Evolutionary conservation across 768 basidiomycete species (phyloP).

Genomic region (Ramaria rubella): DNA sequence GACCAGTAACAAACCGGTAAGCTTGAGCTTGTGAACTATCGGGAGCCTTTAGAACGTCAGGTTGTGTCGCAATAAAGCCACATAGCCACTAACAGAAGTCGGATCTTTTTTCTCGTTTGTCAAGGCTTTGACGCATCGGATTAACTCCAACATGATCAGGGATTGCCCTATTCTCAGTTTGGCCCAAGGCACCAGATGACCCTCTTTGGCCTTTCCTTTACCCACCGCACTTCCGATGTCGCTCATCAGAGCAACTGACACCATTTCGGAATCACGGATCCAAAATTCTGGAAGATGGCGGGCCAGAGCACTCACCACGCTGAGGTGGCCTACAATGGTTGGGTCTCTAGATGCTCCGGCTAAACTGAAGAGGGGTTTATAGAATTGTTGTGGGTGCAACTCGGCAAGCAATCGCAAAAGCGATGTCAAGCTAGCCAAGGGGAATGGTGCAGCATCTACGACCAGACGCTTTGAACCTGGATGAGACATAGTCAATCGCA

Average conservation of each 20-base stretch:
- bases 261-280: conserved; percentile 67
- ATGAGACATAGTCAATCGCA: background rate
- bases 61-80: background rate
- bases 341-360: conserved; percentile 58
- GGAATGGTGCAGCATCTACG: conserved; percentile 44
- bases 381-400: conserved; percentile 56
- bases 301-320: conserved; percentile 44
- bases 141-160: conserved; percentile 55
- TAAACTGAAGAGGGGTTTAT: conserved; percentile 64
- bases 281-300: conserved; percentile 57
- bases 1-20: conserved; percentile 38
- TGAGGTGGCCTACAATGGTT: conserved; percentile 53
- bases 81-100: conserved; percentile 7
- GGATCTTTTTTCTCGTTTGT: conserved; percentile 37
- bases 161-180: conserved; percentile 56
- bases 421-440: conserved; percentile 39
- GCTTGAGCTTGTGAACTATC: conserved; percentile 6
- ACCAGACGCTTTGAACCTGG: conserved; percentile 41
- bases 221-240: conserved; percentile 29
- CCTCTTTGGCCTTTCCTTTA: conserved; percentile 16
- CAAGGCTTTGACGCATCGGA: conserved; percentile 41
- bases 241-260: conserved; percentile 60
- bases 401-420: conserved; percentile 48
- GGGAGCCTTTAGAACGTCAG: conserved; percentile 2
- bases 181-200: conserved; percentile 31